Evolutionary conservation across 2,329 filamentous ascomycete species (phyloP).

Genomic region (Lachnellula cervina): DNA sequence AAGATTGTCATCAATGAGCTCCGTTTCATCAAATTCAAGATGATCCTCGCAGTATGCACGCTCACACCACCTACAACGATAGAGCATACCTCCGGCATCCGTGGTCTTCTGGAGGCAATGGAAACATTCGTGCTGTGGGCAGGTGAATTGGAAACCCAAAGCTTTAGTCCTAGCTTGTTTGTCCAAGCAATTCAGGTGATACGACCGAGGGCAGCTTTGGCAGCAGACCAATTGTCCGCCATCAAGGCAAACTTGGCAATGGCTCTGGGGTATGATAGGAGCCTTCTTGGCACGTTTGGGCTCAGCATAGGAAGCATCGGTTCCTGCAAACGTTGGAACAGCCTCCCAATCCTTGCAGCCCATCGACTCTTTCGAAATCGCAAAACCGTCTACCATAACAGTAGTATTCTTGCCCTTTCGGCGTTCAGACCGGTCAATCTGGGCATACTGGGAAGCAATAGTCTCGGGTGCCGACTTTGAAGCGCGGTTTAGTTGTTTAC

Average conservation of each 20-base stretch:
- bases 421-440: slow-evolving; percentile 41
- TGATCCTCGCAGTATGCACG: slow-evolving; percentile 55
- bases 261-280: slow-evolving; percentile 41
- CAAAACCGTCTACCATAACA: slow-evolving; percentile 51
- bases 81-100: slow-evolving; percentile 38
- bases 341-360: slow-evolving; percentile 51
- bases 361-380: slow-evolving; percentile 52
- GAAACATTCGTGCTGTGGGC: slow-evolving; percentile 50
- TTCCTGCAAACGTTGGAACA: slow-evolving; percentile 51
- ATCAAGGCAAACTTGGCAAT: slow-evolving; percentile 49
- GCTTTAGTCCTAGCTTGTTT: slow-evolving; percentile 37
- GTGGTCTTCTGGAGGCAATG: slow-evolving; percentile 48
- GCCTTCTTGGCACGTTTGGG: slow-evolving; percentile 44
- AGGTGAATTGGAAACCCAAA: slow-evolving; percentile 45
- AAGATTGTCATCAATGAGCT: slow-evolving; percentile 47
- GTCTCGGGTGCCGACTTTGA: slow-evolving; percentile 26
- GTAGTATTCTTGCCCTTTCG: slow-evolving; percentile 53
- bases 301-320: slow-evolving; percentile 47
- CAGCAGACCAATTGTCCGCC: slow-evolving; percentile 45
- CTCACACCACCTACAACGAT: slow-evolving; percentile 51
- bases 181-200: slow-evolving; percentile 47
- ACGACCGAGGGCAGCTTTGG: slow-evolving; percentile 48
- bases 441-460: slow-evolving; percentile 33
- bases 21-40: slow-evolving; percentile 46
- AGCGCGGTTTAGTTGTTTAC: slow-evolving; percentile 42